A percentile compares a stretch with the other conserved stretches of the same genome.
Evolutionary conservation across 2,329 filamentous ascomycete genomes (phyloP).

Genomic region (Colletotrichum salicis): DNA sequence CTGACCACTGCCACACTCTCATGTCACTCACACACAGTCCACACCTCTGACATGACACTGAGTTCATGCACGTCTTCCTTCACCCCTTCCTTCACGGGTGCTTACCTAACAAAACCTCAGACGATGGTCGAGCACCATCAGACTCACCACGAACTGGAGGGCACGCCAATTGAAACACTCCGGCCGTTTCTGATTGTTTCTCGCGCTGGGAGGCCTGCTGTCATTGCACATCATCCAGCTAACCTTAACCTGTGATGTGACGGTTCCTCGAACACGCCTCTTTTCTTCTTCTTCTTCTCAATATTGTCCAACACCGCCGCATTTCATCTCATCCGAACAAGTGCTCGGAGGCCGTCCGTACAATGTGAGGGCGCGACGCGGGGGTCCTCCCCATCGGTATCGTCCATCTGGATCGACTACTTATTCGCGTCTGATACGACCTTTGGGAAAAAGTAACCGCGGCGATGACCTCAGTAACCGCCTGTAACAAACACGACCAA

Average conservation of each 20-base stretch:
- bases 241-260: not conserved
- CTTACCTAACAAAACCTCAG: slow-evolving; percentile 17
- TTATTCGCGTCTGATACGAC: not conserved
- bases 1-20: not conserved
- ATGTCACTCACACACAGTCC: not conserved
- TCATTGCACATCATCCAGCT: not conserved
- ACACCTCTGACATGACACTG: too few species aligned
- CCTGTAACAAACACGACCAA: not conserved
- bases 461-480: slow-evolving; percentile 15
- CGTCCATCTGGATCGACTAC: not conserved
- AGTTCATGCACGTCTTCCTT: not conserved
- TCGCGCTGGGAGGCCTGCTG: slow-evolving; percentile 1
- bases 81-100: not conserved
- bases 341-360: not conserved
- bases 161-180: slow-evolving; percentile 18
- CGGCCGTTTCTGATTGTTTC: slow-evolving; percentile 19
- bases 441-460: not conserved
- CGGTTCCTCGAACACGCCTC: not conserved
- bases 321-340: not conserved
- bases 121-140: slow-evolving; percentile 7
- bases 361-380: not conserved
- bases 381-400: not conserved
- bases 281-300: not conserved
- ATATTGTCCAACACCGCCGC: not conserved
- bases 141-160: not conserved